Evolutionary conservation across 495 filamentous ascomycete species (phyloP).

Genomic region (Penicillium verhagenii): DNA sequence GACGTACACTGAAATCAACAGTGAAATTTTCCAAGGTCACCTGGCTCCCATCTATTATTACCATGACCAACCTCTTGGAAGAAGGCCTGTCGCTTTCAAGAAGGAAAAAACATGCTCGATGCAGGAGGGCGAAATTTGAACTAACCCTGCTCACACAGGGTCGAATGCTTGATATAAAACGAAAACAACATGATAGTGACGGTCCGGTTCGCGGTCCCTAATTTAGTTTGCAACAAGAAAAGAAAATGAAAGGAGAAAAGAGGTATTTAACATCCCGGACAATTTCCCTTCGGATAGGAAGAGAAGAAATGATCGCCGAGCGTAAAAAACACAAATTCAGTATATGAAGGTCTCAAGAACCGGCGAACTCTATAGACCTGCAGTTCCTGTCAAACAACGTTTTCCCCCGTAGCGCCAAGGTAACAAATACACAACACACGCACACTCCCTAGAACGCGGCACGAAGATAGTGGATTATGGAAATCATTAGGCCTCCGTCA

Average conservation of each 20-base stretch:
- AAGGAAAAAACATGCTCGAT: too few species aligned
- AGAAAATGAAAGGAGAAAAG: constrained; percentile 7
- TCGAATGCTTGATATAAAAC: constrained; percentile 3
- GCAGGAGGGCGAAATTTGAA: not conserved
- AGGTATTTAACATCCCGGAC: constrained; percentile 2
- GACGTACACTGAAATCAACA: too few species aligned
- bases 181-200: constrained; percentile 23
- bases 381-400: constrained; percentile 37
- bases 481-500: constrained; percentile 39
- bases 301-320: not conserved
- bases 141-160: not conserved
- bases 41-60: too few species aligned
- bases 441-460: constrained; percentile 36
- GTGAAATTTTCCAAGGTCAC: too few species aligned
- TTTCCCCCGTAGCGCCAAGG: constrained; percentile 43
- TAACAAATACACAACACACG: constrained; percentile 39
- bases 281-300: not conserved
- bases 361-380: constrained; percentile 40
- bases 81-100: too few species aligned
- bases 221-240: constrained; percentile 14
- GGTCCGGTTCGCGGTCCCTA: constrained; percentile 22
- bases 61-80: too few species aligned
- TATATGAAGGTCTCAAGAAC: constrained; percentile 33
- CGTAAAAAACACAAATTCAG: constrained; percentile 25
- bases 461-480: constrained; percentile 41